phyloP scores from a whole-genome alignment of 345 rosid species.

The Cardiospermum halicacabum region DNA sequence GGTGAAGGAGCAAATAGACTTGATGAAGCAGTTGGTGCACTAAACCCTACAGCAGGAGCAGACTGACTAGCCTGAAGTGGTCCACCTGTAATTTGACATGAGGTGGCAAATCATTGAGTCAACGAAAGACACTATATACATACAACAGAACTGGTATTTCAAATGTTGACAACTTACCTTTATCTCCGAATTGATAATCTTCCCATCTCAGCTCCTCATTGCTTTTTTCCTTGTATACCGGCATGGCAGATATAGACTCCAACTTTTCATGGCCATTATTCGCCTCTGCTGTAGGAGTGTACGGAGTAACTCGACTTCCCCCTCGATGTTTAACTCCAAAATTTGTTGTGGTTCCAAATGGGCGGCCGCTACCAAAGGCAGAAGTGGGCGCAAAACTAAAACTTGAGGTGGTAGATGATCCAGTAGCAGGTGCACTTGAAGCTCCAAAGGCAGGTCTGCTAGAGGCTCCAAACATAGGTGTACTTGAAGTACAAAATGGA shows the following conservation, averaged over 20 bases:
- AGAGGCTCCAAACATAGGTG: slow-evolving; percentile 47
- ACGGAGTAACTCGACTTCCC: slow-evolving; percentile 77
- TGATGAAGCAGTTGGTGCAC: slow-evolving; percentile 41
- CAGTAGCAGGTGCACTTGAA: slow-evolving; percentile 48
- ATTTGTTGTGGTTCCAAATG: slow-evolving; percentile 51
- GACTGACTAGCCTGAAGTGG: slow-evolving; percentile 55
- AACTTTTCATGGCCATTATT: slow-evolving; percentile 55
- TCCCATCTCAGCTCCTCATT: slow-evolving; percentile 97
- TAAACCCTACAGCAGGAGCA: slow-evolving; percentile 51
- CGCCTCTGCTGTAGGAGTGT: slow-evolving; percentile 56
- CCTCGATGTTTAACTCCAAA: slow-evolving; percentile 74
- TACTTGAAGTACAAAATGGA: too few relatives aligned
- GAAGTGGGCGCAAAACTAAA: slow-evolving; percentile 61
- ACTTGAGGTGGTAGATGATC: slow-evolving; percentile 47
- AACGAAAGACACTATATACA: slow-evolving; percentile 2
- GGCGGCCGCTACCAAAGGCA: slow-evolving; percentile 69
- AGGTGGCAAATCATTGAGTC: not conserved
- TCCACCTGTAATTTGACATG: slow-evolving; percentile 59
- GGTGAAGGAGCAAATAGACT: slow-evolving; percentile 46
- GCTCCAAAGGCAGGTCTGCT: slow-evolving; percentile 54
- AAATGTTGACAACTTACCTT: slow-evolving; percentile 49
- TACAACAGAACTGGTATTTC: not conserved
- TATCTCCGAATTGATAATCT: slow-evolving; percentile 94
- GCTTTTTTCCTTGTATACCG: slow-evolving; percentile 61
- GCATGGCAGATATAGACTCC: slow-evolving; percentile 86